Evolutionary conservation across 2,329 filamentous ascomycete species (phyloP).

Genomic region (Exophiala sp.): DNA sequence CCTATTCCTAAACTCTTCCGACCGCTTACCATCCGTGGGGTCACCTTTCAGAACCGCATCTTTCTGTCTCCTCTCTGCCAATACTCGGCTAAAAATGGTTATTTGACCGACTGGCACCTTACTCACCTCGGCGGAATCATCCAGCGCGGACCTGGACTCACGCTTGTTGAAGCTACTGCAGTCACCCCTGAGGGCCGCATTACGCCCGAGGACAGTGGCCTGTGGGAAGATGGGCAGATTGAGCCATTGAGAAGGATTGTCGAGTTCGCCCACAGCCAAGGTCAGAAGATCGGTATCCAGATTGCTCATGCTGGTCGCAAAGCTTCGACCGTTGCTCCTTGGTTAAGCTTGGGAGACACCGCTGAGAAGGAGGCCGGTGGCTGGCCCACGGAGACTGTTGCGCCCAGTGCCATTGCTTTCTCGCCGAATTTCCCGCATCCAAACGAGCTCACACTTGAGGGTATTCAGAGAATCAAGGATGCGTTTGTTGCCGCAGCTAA

Average conservation of each 20-base stretch:
- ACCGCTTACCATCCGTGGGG: slow-evolving; percentile 37
- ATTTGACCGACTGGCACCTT: slow-evolving; percentile 74
- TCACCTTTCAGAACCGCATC: slow-evolving; percentile 64
- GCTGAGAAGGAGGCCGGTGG: slow-evolving; percentile 52
- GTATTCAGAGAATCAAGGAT: slow-evolving; percentile 51
- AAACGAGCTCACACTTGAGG: slow-evolving; percentile 60
- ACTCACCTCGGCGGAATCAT: slow-evolving; percentile 76
- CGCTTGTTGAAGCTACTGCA: slow-evolving; percentile 71
- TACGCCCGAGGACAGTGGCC: slow-evolving; percentile 68
- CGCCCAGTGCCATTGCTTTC: slow-evolving; percentile 57
- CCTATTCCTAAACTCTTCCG: slow-evolving; percentile 48
- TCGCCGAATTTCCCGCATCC: slow-evolving; percentile 56
- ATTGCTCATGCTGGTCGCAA: slow-evolving; percentile 70
- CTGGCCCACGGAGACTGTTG: slow-evolving; percentile 51
- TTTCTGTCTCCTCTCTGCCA: slow-evolving; percentile 61
- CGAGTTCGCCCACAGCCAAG: slow-evolving; percentile 45
- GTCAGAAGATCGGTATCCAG: slow-evolving; percentile 68
- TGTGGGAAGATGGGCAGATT: slow-evolving; percentile 82
- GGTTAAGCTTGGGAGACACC: slow-evolving; percentile 53
- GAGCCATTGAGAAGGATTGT: slow-evolving; percentile 38
- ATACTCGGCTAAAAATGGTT: slow-evolving; percentile 62
- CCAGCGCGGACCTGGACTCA: slow-evolving; percentile 65
- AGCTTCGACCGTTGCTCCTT: slow-evolving; percentile 56
- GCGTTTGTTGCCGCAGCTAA: slow-evolving; percentile 41
- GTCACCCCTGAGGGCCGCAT: slow-evolving; percentile 74